These are phyloP conservation scores for Isabelozyma rhagii DNA, from an alignment of 805 yeast genomes.

Conservation along the genomic window DNA sequence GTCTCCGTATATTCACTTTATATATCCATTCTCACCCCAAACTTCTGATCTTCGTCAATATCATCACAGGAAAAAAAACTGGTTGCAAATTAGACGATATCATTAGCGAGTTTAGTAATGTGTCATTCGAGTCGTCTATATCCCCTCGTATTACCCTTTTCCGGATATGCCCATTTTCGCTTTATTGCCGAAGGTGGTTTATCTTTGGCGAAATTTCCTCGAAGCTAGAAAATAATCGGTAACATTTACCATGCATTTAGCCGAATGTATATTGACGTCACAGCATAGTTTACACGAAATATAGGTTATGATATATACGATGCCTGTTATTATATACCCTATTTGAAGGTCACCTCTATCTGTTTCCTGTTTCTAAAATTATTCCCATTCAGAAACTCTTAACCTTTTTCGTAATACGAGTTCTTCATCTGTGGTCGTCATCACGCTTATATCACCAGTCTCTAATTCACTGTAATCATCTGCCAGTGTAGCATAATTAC, in stretches of 20 bases:
- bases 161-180: neutral
- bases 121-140: too few relatives aligned
- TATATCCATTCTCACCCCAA: neutral
- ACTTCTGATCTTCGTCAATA: neutral
- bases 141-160: neutral
- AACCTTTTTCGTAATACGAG: conserved; percentile 22
- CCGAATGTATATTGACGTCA: neutral
- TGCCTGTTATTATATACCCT: neutral
- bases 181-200: neutral
- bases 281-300: neutral
- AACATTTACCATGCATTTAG: neutral
- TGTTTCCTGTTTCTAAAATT: neutral
- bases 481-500: conserved; percentile 7
- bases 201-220: neutral
- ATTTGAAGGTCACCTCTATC: neutral
- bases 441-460: conserved; percentile 14
- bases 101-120: too few relatives aligned
- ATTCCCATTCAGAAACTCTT: conserved; percentile 38
- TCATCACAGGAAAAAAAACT: neutral
- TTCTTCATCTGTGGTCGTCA: conserved; percentile 17
- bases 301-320: neutral
- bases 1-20: neutral
- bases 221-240: neutral
- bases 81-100: neutral
- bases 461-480: conserved; percentile 12